Evolutionary conservation across 2,329 filamentous ascomycete species (phyloP), one percentile per base, ranked within the genome.

Genomic region (Penicillium sp.): DNA sequence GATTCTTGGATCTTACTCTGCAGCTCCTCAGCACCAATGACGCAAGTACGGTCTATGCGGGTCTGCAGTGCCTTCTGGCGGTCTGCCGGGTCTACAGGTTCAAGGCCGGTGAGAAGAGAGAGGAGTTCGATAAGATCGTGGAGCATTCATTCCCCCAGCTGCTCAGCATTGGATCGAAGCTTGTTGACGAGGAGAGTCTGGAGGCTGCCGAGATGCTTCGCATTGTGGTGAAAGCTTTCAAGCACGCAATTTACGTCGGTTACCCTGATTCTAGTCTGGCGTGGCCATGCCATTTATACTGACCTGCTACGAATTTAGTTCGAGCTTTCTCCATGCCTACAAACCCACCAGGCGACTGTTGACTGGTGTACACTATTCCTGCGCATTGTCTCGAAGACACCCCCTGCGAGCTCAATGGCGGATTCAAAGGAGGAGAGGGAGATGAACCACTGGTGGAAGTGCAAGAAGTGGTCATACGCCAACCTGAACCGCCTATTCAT

Each of bases 401-500:
- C 87, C 32, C 93, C 93, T 4, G 78, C 85, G 49, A 82, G 78
- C 59, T 85, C 90, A 32, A 83, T 97, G 79, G 70, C 77, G 51
- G 88, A 94, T 53, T 87, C 87, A 53, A 73, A 85, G 45, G 83
- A 88, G 51, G 91, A 97, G 65, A 82, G 93, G 51, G 93, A 97
- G 71, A 81, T 85, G 62, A 90, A 95, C 67, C 89, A 96, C 69
- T 98, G 93, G 91, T 98, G 91, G 91, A 98, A 97, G 76, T 87
- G 90, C 56, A 97, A 97, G 83, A 98, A 98, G 72, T 97, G 93
- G 93, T 87, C 91, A 13, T 98, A 96, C 71, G 95, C 93, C 64
- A 97, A 97, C 70, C 73, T 98, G 61, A 98, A 98, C 74, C 82
- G 93, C 55, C 80, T 98, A 17, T 98, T 93, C 65, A 90, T 97